Evolutionary conservation across 352 stramenopile species (phyloP).

Genomic region (Globisporangium heterothallicum): DNA sequence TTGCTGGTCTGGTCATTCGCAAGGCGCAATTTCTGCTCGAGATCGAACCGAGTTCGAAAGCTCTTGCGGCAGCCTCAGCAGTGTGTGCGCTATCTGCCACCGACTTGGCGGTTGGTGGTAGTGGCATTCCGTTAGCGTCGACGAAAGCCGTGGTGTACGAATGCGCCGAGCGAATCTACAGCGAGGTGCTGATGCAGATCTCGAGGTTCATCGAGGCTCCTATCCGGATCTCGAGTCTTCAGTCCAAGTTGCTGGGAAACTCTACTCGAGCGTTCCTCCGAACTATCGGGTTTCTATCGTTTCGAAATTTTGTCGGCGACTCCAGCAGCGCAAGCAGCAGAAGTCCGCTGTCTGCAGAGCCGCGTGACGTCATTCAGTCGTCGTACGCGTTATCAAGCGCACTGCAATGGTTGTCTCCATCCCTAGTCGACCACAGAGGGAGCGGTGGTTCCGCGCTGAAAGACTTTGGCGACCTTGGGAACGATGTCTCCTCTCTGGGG

Average conservation of each 20-base stretch:
- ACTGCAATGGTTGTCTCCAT: slow-evolving; percentile 72
- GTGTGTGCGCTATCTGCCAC: slow-evolving; percentile 47
- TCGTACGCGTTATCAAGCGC: slow-evolving; percentile 64
- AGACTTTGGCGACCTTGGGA: slow-evolving; percentile 40
- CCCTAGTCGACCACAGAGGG: slow-evolving; percentile 22
- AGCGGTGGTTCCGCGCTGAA: slow-evolving; percentile 13
- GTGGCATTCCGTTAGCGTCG: slow-evolving; percentile 24
- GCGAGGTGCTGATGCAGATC: slow-evolving; percentile 79
- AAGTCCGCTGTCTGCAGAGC: slow-evolving; percentile 30
- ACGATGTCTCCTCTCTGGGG: slow-evolving; percentile 17
- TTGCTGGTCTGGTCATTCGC: slow-evolving; percentile 74
- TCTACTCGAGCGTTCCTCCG: slow-evolving; percentile 72
- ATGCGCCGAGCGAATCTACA: slow-evolving; percentile 77
- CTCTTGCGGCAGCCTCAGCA: slow-evolving; percentile 58
- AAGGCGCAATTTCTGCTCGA: slow-evolving; percentile 83
- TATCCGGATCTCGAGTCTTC: slow-evolving; percentile 66
- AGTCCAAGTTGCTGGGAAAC: slow-evolving; percentile 70
- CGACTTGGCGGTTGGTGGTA: slow-evolving; percentile 18
- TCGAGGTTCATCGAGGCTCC: slow-evolving; percentile 76
- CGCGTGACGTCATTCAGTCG: slow-evolving; percentile 57
- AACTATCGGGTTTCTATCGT: slow-evolving; percentile 71
- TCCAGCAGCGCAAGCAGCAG: slow-evolving; percentile 24
- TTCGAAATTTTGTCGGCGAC: slow-evolving; percentile 73
- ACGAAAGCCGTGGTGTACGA: slow-evolving; percentile 63
- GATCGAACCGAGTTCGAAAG: slow-evolving; percentile 72